phyloP scores from a whole-genome alignment of 1,284 basidiomycete genomes.

The Ceratobasidium sp. region DNA sequence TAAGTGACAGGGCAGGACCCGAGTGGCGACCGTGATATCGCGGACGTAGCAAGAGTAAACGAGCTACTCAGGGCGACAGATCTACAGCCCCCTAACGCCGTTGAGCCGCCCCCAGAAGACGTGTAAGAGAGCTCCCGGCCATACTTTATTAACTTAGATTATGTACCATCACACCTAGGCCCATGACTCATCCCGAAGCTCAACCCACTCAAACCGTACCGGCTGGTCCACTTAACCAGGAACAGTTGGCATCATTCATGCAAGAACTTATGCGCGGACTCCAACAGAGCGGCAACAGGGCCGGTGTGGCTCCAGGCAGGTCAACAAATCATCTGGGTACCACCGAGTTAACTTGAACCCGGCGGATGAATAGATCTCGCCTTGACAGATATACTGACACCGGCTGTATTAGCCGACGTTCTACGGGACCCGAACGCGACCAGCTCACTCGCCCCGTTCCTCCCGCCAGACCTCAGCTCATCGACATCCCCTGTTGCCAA shows the following conservation, averaged over 20 bases:
- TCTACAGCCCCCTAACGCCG: slow-evolving; percentile 2
- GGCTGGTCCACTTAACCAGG: slow-evolving; percentile 26
- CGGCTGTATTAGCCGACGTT: slow-evolving; percentile 69
- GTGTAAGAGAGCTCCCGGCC: too few species aligned
- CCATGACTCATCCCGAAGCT: background rate
- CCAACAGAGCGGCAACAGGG: background rate
- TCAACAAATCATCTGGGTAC: too few species aligned
- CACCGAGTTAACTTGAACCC: background rate
- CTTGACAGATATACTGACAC: slow-evolving; percentile 75
- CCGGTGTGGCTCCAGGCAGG: slow-evolving; percentile 25
- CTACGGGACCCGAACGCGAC: slow-evolving; percentile 67
- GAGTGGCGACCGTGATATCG: slow-evolving; percentile 23
- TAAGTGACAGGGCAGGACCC: slow-evolving; percentile 14
- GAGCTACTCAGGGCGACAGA: slow-evolving; percentile 24
- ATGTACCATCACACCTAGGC: slow-evolving; percentile 1
- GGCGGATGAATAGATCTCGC: slow-evolving; percentile 61
- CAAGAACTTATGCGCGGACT: slow-evolving; percentile 25
- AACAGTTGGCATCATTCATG: slow-evolving; percentile 23
- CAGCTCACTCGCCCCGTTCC: slow-evolving; percentile 72
- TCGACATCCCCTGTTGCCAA: slow-evolving; percentile 58
- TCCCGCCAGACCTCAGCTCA: slow-evolving; percentile 73
- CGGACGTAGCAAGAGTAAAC: slow-evolving; percentile 39
- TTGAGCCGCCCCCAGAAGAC: slow-evolving; percentile 54
- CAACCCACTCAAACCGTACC: slow-evolving; percentile 2
- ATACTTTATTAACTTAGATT: background rate